phyloP scores from a whole-genome alignment of 495 filamentous ascomycete genomes.

The Penicillium robsamsonii region DNA sequence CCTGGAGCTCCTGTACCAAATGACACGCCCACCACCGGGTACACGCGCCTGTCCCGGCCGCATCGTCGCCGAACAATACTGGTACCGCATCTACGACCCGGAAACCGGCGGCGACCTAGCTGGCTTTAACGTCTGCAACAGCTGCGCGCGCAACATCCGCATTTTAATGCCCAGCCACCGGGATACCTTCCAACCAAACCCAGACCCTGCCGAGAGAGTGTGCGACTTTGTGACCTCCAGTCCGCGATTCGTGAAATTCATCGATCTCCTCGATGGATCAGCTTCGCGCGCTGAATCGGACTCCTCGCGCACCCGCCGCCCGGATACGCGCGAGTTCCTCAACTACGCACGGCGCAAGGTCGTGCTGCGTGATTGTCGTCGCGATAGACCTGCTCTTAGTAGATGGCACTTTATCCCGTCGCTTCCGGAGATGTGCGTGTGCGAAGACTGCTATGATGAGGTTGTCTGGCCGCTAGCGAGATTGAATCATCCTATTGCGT shows the following conservation, averaged over 20 bases:
- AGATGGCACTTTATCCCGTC: slow-evolving; percentile 63
- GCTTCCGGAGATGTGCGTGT: slow-evolving; percentile 64
- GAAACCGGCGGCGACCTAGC: slow-evolving; percentile 48
- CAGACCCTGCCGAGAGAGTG: slow-evolving; percentile 32
- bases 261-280: slow-evolving; percentile 58
- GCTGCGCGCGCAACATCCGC: slow-evolving; percentile 52
- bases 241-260: slow-evolving; percentile 57
- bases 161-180: slow-evolving; percentile 50
- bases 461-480: slow-evolving; percentile 64
- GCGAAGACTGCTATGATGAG: slow-evolving; percentile 69
- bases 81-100: slow-evolving; percentile 60
- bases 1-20: slow-evolving; percentile 54
- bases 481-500: slow-evolving; percentile 51
- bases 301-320: slow-evolving; percentile 28
- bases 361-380: slow-evolving; percentile 52
- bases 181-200: slow-evolving; percentile 45
- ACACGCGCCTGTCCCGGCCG: slow-evolving; percentile 53
- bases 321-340: slow-evolving; percentile 51
- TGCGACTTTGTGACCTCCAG: slow-evolving; percentile 53
- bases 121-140: slow-evolving; percentile 57
- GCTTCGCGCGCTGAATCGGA: slow-evolving; percentile 46
- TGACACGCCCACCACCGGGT: slow-evolving; percentile 44
- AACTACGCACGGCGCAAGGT: slow-evolving; percentile 51
- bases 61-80: slow-evolving; percentile 43
- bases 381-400: slow-evolving; percentile 47